Evolutionary conservation across 176 grass and related monocot genomes (phyloP).

Genomic region (sorghum (Sorghum bicolor)): DNA sequence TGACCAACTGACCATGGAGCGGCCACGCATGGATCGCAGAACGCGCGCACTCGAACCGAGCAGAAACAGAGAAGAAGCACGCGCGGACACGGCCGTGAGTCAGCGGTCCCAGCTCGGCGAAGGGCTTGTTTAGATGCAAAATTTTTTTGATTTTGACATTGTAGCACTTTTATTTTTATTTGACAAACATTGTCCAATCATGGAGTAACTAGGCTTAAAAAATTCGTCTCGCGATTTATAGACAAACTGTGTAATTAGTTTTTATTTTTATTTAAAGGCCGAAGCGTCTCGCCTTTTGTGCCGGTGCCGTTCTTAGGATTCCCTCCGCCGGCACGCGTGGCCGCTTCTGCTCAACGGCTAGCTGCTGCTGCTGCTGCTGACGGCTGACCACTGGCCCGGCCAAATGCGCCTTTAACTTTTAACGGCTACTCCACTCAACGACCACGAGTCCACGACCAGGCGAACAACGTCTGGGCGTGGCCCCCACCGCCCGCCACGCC

Average conservation of each 20-base stretch:
- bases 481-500: constrained; percentile 1
- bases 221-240: no score
- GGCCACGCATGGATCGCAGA: no score
- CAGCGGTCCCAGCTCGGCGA: neutral
- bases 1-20: no score
- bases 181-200: no score
- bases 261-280: no score
- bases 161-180: no score
- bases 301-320: constrained; percentile 22
- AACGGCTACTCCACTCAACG: constrained; percentile 54
- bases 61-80: no score
- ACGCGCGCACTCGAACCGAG: neutral
- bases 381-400: neutral
- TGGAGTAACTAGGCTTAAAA: no score
- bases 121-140: no score
- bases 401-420: constrained; percentile 1
- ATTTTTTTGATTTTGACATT: no score
- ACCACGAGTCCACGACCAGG: neutral
- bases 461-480: neutral
- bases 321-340: constrained; percentile 31
- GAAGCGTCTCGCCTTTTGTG: neutral
- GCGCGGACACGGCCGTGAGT: no score
- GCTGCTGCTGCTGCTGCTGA: neutral
- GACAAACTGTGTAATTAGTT: no score
- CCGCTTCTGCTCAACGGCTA: constrained; percentile 50